phyloP scores from a whole-genome alignment of 2,329 filamentous ascomycete species.

The Colletotrichum godetiae region DNA sequence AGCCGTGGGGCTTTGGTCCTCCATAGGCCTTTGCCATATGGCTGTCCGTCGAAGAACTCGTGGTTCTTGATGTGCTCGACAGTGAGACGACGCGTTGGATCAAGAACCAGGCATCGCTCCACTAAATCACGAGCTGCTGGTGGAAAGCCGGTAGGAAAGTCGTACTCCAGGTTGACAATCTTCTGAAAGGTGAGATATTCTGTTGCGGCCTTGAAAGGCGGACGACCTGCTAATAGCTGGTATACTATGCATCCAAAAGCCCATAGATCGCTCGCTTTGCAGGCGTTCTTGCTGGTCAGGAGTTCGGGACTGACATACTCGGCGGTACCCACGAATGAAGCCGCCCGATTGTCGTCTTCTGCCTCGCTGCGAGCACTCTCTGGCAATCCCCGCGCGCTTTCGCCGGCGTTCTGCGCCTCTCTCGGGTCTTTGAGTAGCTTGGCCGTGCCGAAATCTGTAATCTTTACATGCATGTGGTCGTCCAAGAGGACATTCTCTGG shows the following conservation, averaged over 20 bases:
- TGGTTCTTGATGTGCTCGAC: conserved; percentile 98
- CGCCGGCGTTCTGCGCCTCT: conserved; percentile 56
- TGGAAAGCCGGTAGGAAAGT: conserved; percentile 91
- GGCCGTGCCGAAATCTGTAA: conserved; percentile 98
- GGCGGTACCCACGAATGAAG: conserved; percentile 96
- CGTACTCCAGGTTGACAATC: conserved; percentile 93
- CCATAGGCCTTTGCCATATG: conserved; percentile 88
- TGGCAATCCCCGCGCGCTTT: conserved; percentile 50
- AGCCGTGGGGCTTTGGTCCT: conserved; percentile 88
- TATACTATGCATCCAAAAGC: conserved; percentile 99
- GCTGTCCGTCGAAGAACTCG: conserved; percentile 89
- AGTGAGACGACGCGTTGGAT: conserved; percentile 84
- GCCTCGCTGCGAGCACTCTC: conserved; percentile 49
- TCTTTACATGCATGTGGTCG: conserved; percentile 97
- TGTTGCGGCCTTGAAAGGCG: conserved; percentile 94
- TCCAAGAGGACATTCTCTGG: conserved; percentile 97
- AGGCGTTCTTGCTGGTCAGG: conserved; percentile 95
- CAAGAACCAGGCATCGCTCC: conserved; percentile 88
- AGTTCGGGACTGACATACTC: conserved; percentile 98
- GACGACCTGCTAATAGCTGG: conserved; percentile 93
- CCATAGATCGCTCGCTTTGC: conserved; percentile 98
- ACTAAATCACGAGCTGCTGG: conserved; percentile 87
- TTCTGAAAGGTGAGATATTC: conserved; percentile 99
- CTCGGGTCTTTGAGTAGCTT: conserved; percentile 80
- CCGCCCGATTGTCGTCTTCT: conserved; percentile 78